Evolutionary conservation across 2,329 filamentous ascomycete species (phyloP).

Genomic region (Nemania sp.): DNA sequence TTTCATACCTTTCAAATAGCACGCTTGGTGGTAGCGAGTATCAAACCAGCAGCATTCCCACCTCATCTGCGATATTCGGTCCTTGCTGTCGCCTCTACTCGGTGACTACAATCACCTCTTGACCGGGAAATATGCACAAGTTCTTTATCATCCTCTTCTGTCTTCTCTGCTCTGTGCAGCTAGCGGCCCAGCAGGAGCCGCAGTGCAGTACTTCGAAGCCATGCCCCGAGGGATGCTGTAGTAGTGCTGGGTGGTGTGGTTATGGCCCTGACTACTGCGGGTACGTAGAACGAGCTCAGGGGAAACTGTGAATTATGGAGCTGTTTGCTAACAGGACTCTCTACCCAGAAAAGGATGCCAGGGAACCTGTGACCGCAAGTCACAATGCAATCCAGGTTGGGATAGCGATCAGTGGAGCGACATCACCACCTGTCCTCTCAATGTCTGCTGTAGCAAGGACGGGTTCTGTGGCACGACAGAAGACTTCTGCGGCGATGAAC

Average conservation of each 20-base stretch:
- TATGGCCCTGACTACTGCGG: neutral
- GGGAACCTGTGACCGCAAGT: neutral
- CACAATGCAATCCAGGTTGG: too few relatives aligned
- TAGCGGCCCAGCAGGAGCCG: neutral
- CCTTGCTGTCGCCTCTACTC: too few relatives aligned
- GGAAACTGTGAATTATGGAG: too few relatives aligned
- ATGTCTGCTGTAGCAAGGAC: slow-evolving; percentile 3
- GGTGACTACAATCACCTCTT: too few relatives aligned
- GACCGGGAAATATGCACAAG: too few relatives aligned
- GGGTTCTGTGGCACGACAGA: neutral
- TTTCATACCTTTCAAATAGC: too few relatives aligned
- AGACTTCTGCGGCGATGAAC: neutral
- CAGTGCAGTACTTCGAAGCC: neutral
- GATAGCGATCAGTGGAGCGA: neutral
- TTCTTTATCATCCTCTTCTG: neutral
- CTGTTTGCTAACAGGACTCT: too few relatives aligned
- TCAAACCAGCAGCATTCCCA: too few relatives aligned
- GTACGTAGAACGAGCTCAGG: too few relatives aligned
- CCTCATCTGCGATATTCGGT: too few relatives aligned
- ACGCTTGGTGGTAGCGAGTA: too few relatives aligned
- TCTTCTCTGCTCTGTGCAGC: neutral
- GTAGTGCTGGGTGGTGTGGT: neutral
- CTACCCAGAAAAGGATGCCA: neutral
- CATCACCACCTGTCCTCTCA: neutral
- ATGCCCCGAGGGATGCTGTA: slow-evolving; percentile 2